Conservation (phyloP, 148 eudicot species). For the Tetragonia tetragonoides region DNA sequence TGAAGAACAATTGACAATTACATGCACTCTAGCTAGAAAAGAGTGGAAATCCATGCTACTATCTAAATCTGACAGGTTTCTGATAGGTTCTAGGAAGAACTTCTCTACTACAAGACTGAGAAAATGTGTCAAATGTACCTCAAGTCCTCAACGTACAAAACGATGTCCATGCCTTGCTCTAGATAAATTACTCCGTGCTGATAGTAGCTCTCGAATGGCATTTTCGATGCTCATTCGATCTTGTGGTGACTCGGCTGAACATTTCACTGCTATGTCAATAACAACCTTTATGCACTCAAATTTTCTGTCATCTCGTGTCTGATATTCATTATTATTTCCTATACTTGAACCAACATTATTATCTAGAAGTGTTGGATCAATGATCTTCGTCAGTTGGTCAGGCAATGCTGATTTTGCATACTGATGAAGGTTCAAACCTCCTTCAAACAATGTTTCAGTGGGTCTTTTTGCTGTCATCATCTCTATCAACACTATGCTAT, state of each 20-base stretch:
- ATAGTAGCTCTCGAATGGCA: conserved; percentile 5
- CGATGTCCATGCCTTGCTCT: neutral
- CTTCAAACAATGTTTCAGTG: neutral
- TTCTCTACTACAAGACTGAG: no score
- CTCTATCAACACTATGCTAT: neutral
- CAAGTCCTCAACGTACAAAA: neutral
- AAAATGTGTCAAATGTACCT: neutral
- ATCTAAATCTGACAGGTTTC: no score
- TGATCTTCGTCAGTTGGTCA: neutral
- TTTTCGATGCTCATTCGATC: conserved; percentile 19
- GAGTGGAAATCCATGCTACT: no score
- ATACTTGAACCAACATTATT: neutral
- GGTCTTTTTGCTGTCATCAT: neutral
- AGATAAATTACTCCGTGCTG: neutral
- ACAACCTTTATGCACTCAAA: conserved; percentile 7
- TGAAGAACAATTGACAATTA: no score
- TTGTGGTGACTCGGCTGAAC: conserved; percentile 20
- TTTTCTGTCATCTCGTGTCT: neutral
- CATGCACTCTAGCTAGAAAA: no score
- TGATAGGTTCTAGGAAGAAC: no score
- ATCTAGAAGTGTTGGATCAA: conserved; percentile 11
- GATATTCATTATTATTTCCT: neutral
- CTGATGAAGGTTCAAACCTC: neutral
- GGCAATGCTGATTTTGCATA: conserved; percentile 18
- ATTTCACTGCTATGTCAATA: conserved; percentile 15